Evolutionary conservation across 2,329 filamentous ascomycete species (phyloP), one percentile per base, ranked within the genome.

Genomic region (Xylariales sp.): DNA sequence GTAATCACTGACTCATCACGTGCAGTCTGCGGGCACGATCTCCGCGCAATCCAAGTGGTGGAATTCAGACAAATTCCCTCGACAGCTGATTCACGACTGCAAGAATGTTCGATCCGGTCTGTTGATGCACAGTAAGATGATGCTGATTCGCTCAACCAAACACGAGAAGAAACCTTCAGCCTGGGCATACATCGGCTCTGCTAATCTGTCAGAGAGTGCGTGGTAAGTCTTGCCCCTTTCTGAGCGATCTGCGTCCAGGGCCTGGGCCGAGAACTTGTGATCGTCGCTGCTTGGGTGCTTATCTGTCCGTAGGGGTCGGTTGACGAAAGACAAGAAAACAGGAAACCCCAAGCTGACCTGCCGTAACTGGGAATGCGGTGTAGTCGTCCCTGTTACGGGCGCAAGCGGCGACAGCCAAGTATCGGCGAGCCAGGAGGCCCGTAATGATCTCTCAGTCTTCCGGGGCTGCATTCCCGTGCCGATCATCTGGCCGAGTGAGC

Each of bases 351-450:
- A 88, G 61, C 71, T 97, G 48, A 89, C 77, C 47, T 89, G 86
- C 61, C 81, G 86, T 41, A 98, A 97, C 61, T 97, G 91, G 90
- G 93, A 97, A 65, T 95, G 89, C 57, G 93, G 93, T 25, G 86
- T 98, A 1, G 53, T 97, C 18, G 60, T 96, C 29, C 80, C 82
- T 8, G 69, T 28, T 12, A 18, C 20, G 7, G 28, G 15, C 16
- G 35, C 18, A 53, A 49, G 31, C 42, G 55, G 39, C 47, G 46
- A 24, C 34, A 45, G 35, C 47, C 29, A 27, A 15, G 39, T 40
- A 47, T 40, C 46, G 31, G 42, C 45, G 37, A 36, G 33, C 29
- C 38, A 40, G 34, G 45, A 44, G 15, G 16, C 35, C 9, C 28
- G 11, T 11, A 20, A 31, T 42, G 46, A 43, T 37, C 31, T 50